A percentile compares a stretch with the other conserved stretches of the same genome.
phyloP scores from a whole-genome alignment of 768 basidiomycete species.

The Infundibulicybe gibba region DNA sequence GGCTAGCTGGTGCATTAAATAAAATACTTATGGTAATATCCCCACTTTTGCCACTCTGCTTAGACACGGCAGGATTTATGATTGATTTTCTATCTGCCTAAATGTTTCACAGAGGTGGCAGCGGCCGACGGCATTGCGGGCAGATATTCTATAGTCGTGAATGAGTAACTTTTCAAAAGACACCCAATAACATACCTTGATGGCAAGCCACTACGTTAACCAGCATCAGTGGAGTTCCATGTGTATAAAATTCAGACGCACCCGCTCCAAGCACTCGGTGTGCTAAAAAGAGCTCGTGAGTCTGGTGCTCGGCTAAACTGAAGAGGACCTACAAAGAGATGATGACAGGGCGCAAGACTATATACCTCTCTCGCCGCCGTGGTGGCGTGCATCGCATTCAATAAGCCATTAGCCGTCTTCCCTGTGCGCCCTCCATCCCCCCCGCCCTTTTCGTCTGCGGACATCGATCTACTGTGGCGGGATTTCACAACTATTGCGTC shows the following conservation, averaged over 20 bases:
- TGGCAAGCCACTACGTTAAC: conserved; percentile 59
- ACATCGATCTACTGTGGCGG: conserved; percentile 24
- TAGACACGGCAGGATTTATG: too few species aligned
- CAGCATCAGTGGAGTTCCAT: conserved; percentile 3
- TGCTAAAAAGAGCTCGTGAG: conserved; percentile 42
- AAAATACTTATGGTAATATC: too few species aligned
- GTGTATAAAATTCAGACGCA: conserved; percentile 21
- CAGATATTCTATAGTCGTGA: conserved; percentile 67
- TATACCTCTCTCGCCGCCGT: conserved; percentile 57
- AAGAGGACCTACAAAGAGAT: conserved; percentile 69
- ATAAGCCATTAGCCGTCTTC: conserved; percentile 31
- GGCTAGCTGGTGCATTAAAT: too few species aligned
- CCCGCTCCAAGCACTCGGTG: conserved; percentile 82
- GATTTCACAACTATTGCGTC: conserved; percentile 68
- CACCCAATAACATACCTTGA: conserved; percentile 48
- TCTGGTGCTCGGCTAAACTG: neutral
- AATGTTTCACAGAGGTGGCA: conserved; percentile 65
- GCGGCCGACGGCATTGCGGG: conserved; percentile 82
- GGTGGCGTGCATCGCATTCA: conserved; percentile 37
- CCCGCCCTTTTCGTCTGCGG: conserved; percentile 21
- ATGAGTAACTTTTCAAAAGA: conserved; percentile 1
- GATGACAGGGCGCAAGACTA: conserved; percentile 85
- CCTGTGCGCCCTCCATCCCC: conserved; percentile 15
- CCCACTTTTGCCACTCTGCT: too few species aligned
- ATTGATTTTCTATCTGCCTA: too few species aligned